These are phyloP conservation scores for Nigrospora osmanthi DNA, from an alignment of 2,329 filamentous ascomycete species.

Conservation along the genomic window DNA sequence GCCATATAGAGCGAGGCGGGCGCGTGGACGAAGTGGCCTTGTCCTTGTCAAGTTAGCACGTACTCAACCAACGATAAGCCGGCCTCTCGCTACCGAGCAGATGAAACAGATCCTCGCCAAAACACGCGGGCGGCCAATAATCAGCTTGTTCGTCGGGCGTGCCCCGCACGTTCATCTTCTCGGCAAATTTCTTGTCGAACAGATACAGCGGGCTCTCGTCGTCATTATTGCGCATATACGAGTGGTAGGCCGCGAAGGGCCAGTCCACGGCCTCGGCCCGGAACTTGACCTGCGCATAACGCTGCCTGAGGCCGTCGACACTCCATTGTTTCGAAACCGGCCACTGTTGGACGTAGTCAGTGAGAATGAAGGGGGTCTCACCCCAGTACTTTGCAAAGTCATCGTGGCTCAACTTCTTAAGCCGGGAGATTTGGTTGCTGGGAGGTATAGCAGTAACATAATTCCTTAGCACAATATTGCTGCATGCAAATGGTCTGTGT, in stretches of 20 bases:
- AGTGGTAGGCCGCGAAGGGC: conserved; percentile 70
- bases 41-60: neutral
- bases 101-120: conserved; percentile 79
- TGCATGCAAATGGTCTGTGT: conserved; percentile 85
- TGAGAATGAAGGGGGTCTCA: conserved; percentile 78
- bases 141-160: conserved; percentile 41
- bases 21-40: too few relatives aligned
- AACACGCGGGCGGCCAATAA: conserved; percentile 79
- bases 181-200: conserved; percentile 79
- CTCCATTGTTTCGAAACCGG: conserved; percentile 70
- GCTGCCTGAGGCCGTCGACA: conserved; percentile 54
- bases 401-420: conserved; percentile 59
- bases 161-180: conserved; percentile 72
- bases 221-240: conserved; percentile 70
- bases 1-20: neutral
- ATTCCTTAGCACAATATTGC: conserved; percentile 59
- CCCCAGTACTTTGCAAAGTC: conserved; percentile 75
- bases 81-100: conserved; percentile 72
- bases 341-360: conserved; percentile 74
- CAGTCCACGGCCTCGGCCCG: conserved; percentile 92
- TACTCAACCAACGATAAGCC: conserved; percentile 78
- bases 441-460: conserved; percentile 66
- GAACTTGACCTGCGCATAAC: conserved; percentile 63
- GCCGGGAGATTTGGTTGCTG: conserved; percentile 63
- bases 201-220: conserved; percentile 92